phyloP scores from a whole-genome alignment of 1,284 basidiomycete species.

The Ustilago tritici region DNA sequence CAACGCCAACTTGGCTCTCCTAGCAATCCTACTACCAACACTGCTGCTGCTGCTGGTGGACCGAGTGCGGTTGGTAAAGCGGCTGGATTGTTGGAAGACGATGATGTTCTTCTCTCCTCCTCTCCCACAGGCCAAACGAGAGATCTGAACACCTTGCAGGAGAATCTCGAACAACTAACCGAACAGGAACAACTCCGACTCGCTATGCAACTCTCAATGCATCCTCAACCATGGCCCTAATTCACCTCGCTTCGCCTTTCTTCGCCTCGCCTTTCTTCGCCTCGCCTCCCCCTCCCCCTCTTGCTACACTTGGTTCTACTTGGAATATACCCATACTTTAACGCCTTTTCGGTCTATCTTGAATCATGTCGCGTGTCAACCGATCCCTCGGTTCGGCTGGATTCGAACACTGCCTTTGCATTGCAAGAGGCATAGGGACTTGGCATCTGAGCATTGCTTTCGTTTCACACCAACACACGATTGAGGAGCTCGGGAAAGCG shows the following conservation, averaged over 20 bases:
- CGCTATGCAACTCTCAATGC: conserved; percentile 19
- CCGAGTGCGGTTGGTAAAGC: neutral
- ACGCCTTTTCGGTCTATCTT: too few species aligned
- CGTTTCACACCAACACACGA: too few species aligned
- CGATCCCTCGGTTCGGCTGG: too few species aligned
- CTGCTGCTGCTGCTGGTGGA: neutral
- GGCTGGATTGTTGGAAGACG: neutral
- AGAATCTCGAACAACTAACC: conserved; percentile 47
- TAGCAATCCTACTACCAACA: neutral
- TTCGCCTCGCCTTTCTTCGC: too few species aligned
- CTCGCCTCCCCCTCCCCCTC: too few species aligned
- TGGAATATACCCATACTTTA: neutral
- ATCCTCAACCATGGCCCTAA: neutral
- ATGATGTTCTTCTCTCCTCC: neutral
- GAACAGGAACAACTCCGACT: conserved; percentile 58
- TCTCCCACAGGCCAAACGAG: neutral
- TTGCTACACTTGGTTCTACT: too few species aligned
- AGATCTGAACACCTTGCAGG: conserved; percentile 30
- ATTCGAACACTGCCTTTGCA: too few species aligned
- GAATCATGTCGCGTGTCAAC: too few species aligned
- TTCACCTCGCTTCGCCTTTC: neutral
- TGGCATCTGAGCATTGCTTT: too few species aligned
- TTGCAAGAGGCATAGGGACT: too few species aligned
- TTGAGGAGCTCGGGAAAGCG: too few species aligned
- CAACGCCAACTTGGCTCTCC: conserved; percentile 70